Conservation (phyloP, 1,284 basidiomycete species). For the Porphyrellus sp. region DNA sequence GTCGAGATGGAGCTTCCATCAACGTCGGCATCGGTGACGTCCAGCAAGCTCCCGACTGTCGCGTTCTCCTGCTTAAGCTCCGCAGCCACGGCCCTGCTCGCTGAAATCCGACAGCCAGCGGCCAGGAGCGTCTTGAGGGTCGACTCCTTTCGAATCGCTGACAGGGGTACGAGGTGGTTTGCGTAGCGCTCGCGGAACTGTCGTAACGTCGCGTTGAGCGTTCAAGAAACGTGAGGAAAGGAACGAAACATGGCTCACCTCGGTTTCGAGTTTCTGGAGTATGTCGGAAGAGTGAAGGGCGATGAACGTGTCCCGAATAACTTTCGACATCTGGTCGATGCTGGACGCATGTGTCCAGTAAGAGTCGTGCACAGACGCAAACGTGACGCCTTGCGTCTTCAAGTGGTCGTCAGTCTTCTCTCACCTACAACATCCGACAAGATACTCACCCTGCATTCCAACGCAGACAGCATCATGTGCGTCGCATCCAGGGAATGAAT, state of each 20-base stretch:
- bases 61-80: constrained; percentile 36
- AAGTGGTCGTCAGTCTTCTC: constrained; percentile 6
- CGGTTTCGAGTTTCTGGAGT: constrained; percentile 55
- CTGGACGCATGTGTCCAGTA: constrained; percentile 96
- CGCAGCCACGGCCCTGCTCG: constrained; percentile 40
- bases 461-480: constrained; percentile 98
- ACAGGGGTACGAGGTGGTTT: constrained; percentile 69
- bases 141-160: constrained; percentile 40
- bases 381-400: constrained; percentile 70
- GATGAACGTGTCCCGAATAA: constrained; percentile 94
- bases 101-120: constrained; percentile 45
- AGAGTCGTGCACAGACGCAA: constrained; percentile 97
- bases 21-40: constrained; percentile 24
- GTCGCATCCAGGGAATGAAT: constrained; percentile 98
- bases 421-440: not conserved
- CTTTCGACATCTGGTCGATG: constrained; percentile 86
- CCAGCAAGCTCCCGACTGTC: constrained; percentile 21
- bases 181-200: constrained; percentile 81
- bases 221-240: too few relatives aligned
- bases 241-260: constrained; percentile 42
- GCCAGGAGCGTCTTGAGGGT: constrained; percentile 40
- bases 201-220: not conserved
- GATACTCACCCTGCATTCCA: constrained; percentile 73
- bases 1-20: constrained; percentile 28
- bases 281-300: constrained; percentile 88